Evolutionary conservation across 805 yeast species (phyloP).

Genomic region (Candida arabinofermentans): DNA sequence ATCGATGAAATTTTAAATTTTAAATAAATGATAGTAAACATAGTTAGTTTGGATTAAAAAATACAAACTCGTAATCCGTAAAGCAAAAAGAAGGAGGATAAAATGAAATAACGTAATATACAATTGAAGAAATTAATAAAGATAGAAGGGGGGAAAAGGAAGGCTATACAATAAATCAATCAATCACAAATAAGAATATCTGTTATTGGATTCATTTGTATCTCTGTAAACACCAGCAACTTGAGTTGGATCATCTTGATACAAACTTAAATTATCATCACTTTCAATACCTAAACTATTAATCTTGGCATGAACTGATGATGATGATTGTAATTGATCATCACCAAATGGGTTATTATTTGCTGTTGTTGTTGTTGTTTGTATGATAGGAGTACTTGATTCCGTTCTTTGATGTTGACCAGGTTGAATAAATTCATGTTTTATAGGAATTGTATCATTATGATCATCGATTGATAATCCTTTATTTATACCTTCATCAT

Average conservation of each 20-base stretch:
- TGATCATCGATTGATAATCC: background rate
- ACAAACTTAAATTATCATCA: conserved; percentile 8
- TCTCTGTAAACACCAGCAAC: conserved; percentile 12
- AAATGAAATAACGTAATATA: too few relatives aligned
- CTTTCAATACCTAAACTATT: conserved; percentile 6
- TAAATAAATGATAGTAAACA: too few relatives aligned
- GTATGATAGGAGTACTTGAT: conserved; percentile 19
- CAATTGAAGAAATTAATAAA: too few relatives aligned
- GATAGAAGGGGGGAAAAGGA: too few relatives aligned
- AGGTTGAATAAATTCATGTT: background rate
- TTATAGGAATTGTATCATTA: background rate
- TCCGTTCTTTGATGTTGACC: conserved; percentile 14
- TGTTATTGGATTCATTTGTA: background rate
- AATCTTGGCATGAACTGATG: background rate
- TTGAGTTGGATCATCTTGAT: conserved; percentile 6
- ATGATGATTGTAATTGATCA: background rate
- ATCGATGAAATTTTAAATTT: too few relatives aligned
- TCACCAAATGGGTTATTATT: background rate
- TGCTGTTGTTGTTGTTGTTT: too few relatives aligned
- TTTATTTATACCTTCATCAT: background rate
- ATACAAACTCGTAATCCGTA: too few relatives aligned
- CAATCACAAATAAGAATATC: background rate
- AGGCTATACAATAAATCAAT: too few relatives aligned
- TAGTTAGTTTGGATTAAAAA: too few relatives aligned
- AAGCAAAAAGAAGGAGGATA: too few relatives aligned